Conservation (phyloP, 441 rosid genomes). For the Adansonia rubrostipa region DNA sequence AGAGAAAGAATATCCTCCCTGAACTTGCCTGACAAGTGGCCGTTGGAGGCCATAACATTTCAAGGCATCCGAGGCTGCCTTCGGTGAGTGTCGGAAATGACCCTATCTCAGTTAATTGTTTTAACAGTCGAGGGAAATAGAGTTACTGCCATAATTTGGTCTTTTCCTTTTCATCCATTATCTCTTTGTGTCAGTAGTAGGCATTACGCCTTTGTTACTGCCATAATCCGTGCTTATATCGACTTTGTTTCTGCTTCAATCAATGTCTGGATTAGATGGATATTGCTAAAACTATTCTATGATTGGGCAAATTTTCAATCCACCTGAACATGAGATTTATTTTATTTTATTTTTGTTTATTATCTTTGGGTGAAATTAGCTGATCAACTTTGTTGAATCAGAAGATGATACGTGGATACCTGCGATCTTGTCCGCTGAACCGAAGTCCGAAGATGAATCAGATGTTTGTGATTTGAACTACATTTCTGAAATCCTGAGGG, state of each 20-base stretch:
- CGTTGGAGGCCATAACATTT: constrained; percentile 23
- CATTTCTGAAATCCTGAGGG: constrained; percentile 70
- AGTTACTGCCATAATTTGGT: no score
- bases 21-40: constrained; percentile 27
- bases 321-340: background rate
- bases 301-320: background rate
- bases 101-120: no score
- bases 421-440: constrained; percentile 21
- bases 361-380: constrained; percentile 15
- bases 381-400: constrained; percentile 47
- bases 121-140: no score
- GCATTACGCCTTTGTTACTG: no score
- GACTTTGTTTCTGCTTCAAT: no score
- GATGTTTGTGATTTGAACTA: constrained; percentile 60
- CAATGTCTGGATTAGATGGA: no score
- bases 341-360: background rate
- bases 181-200: no score
- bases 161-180: no score
- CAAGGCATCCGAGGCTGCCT: constrained; percentile 26
- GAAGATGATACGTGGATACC: constrained; percentile 46
- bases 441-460: constrained; percentile 40
- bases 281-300: background rate
- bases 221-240: no score
- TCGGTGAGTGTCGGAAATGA: background rate
- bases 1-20: constrained; percentile 3